Conservation (phyloP, 257 asterid genomes). For the Leptodermis oblonga region DNA sequence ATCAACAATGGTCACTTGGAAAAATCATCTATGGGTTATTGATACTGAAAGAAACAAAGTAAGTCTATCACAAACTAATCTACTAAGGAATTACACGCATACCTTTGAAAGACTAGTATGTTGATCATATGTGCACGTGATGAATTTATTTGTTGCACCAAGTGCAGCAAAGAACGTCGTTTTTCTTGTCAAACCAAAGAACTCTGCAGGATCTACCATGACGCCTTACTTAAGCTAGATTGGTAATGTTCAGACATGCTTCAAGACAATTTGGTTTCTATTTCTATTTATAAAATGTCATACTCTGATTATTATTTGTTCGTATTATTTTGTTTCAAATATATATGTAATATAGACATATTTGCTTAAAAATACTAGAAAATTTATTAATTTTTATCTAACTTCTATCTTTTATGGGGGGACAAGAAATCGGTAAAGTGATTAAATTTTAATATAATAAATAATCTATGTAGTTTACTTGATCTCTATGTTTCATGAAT, state of each 20-base stretch:
- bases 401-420: too few relatives aligned
- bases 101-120: constrained; percentile 32
- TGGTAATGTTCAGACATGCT: constrained; percentile 46
- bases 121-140: constrained; percentile 39
- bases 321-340: too few relatives aligned
- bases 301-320: too few relatives aligned
- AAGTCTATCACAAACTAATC: constrained; percentile 21
- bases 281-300: not conserved
- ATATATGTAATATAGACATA: not conserved
- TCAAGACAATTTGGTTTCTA: constrained; percentile 20
- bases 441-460: too few relatives aligned
- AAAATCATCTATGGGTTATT: constrained; percentile 40
- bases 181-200: constrained; percentile 26
- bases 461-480: too few relatives aligned
- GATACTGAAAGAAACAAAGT: constrained; percentile 18
- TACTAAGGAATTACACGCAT: constrained; percentile 29
- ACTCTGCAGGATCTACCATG: constrained; percentile 34
- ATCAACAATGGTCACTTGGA: constrained; percentile 27
- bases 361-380: too few relatives aligned
- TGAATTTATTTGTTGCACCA: constrained; percentile 34
- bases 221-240: constrained; percentile 18
- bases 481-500: too few relatives aligned
- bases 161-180: constrained; percentile 29
- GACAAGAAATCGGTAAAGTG: too few relatives aligned
- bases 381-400: too few relatives aligned